phyloP scores from a whole-genome alignment of 2,329 filamentous ascomycete species.

The Xylariaceae sp. region DNA sequence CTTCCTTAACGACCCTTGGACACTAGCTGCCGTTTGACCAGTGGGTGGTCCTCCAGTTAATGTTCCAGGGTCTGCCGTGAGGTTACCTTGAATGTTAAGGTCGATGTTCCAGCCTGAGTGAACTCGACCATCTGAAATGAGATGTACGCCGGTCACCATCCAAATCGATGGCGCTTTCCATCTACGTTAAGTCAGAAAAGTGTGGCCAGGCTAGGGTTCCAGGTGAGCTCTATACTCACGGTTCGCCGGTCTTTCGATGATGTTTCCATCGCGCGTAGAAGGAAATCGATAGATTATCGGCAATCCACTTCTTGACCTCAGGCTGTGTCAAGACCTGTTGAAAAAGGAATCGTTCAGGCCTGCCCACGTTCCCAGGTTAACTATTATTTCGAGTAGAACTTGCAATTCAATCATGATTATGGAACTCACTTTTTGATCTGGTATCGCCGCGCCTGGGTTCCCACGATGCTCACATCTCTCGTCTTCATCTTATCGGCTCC shows the following conservation, averaged over 20 bases:
- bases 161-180: slow-evolving; percentile 22
- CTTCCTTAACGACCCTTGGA: neutral
- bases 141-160: slow-evolving; percentile 20
- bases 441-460: slow-evolving; percentile 20
- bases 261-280: slow-evolving; percentile 20
- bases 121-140: slow-evolving; percentile 18
- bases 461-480: slow-evolving; percentile 20
- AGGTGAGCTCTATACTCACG: slow-evolving; percentile 1
- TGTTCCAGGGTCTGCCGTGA: slow-evolving; percentile 14
- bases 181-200: slow-evolving; percentile 3
- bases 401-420: neutral
- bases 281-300: slow-evolving; percentile 18
- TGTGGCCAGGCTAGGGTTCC: neutral
- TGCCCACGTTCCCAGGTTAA: neutral
- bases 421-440: slow-evolving; percentile 25
- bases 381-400: neutral
- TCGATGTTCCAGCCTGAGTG: slow-evolving; percentile 22
- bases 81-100: neutral
- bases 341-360: slow-evolving; percentile 18
- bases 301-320: slow-evolving; percentile 24
- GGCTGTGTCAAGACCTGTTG: slow-evolving; percentile 24
- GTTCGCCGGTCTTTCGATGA: slow-evolving; percentile 17
- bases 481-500: slow-evolving; percentile 16
- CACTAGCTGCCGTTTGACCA: slow-evolving; percentile 3
- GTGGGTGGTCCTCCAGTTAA: slow-evolving; percentile 8